Evolutionary conservation across 1,139 yeast species (phyloP), one percentile per base, ranked within the genome.

Genomic region (Candida glucosophila): DNA sequence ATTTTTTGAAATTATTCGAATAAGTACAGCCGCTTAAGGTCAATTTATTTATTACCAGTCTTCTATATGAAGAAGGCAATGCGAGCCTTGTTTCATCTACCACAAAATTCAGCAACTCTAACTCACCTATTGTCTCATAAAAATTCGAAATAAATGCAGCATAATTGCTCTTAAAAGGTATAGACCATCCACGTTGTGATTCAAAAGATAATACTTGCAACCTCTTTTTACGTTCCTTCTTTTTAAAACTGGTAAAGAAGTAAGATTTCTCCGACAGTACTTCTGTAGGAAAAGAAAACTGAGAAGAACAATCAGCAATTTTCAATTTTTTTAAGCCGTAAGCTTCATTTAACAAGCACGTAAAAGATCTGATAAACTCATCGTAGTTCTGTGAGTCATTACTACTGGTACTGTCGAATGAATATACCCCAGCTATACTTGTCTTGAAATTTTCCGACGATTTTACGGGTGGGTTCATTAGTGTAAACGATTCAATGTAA

Each of bases 101-200:
- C 10, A 68, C 59, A 37, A 73, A 59, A 36, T 70, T 67, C 22
- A 55, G 52, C 20, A 74, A 46, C 6, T 49, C 48, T 11, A 73
- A 44, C 27, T 63, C 65, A 13, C 58, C 51, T 6, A 73, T 55
- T 5, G 54, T 37, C 17, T 69, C 72, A 39, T 65, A 73, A 5
- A 64, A 57, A 41, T 33, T 58, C 29, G 44, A 51, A 22, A 54
- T 53, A 35, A 43, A 19, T 0, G 53, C 40, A 5, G 54, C 30
- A 30, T 47, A 56, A 15, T 38, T 37, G 20, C 59, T 49, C 31
- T 67, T 58, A 34, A 74, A 50, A 1, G 68, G 63, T 16, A 65
- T 53, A 11, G 61, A 56, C 74, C 74, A 67, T 1, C 73, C 73
- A 1, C 58, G 36, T 32, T 68, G 69, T 0, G 71, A 58, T 11